phyloP scores from a whole-genome alignment of 768 basidiomycete genomes.

The Heimioporus sp. region DNA sequence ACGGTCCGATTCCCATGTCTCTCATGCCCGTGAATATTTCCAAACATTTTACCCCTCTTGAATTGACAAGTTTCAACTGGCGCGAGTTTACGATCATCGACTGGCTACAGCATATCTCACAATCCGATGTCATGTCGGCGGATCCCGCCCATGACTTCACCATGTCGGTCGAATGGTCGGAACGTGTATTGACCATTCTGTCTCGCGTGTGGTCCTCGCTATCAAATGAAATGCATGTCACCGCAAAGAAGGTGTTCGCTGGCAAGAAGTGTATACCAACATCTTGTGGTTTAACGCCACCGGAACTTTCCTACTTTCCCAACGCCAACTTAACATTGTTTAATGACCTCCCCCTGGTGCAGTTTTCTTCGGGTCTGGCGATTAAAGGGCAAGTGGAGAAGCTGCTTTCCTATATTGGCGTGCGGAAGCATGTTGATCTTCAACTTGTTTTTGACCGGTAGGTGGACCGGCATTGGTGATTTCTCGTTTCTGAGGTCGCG shows the following conservation, averaged over 20 bases:
- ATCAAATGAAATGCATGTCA: slow-evolving; percentile 41
- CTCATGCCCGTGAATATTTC: slow-evolving; percentile 71
- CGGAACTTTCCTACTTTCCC: slow-evolving; percentile 77
- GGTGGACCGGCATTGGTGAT: slow-evolving; percentile 10
- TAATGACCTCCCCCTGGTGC: slow-evolving; percentile 81
- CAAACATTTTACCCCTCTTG: slow-evolving; percentile 51
- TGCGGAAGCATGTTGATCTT: slow-evolving; percentile 88
- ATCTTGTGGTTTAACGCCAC: slow-evolving; percentile 61
- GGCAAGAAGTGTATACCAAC: slow-evolving; percentile 50
- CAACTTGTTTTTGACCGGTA: slow-evolving; percentile 91
- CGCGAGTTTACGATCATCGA: slow-evolving; percentile 69
- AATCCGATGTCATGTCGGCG: slow-evolving; percentile 39
- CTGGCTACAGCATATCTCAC: slow-evolving; percentile 71
- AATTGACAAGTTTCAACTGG: slow-evolving; percentile 71
- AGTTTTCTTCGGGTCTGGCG: slow-evolving; percentile 56
- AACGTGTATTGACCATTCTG: slow-evolving; percentile 67
- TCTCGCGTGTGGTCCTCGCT: slow-evolving; percentile 73
- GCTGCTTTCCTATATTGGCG: slow-evolving; percentile 69
- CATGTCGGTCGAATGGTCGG: slow-evolving; percentile 70
- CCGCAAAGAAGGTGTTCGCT: slow-evolving; percentile 41
- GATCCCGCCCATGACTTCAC: slow-evolving; percentile 60
- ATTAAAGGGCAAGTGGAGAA: slow-evolving; percentile 76
- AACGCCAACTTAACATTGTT: slow-evolving; percentile 75
- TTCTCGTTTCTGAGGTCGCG: background rate
- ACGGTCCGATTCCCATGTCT: slow-evolving; percentile 74